Evolutionary conservation across 2,329 filamentous ascomycete genomes (phyloP), one percentile per base, ranked within the genome.

Genomic region (Gnomoniopsis smithogilvyi): DNA sequence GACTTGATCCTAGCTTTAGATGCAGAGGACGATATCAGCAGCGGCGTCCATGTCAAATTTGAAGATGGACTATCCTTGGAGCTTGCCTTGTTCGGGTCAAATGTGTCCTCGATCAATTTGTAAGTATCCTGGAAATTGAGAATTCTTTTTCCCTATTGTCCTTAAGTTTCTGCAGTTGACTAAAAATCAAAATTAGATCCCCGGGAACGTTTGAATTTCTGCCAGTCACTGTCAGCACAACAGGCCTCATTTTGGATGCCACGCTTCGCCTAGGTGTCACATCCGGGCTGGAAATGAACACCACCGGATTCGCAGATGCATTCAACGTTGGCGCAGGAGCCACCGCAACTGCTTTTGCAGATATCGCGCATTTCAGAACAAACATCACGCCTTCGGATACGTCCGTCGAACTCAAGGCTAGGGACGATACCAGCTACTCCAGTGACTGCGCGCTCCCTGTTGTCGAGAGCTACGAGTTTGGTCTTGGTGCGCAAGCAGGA

Each of bases 151-250:
- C 12, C 2, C 22, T 11, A 3, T 22, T 17, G 46, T 22, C 15
- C 12, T 41, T 12, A 41, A 21, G 11, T 8, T 4, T 4, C 3
- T 26, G 3, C 15, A 19, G 19, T 2, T 38, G 7, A 15, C 4
- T 12, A 1, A 6, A 33, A 22, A 3, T 11, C 14, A 7, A 3
- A 15, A 7, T 3, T 57, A 83, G 80, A 48, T 76, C 79, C 3
- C 80, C 80, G 6, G 82, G 78, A 0, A 67, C 75, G 15, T 85
- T 84, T 60, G 80, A 84, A 58, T 84, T 84, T 58, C 74, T 86
- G 1, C 82, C 83, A 0, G 78, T 85, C 3, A 80, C 73, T 0
- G 69, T 85, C 34, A 68, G 76, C 60, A 76, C 72, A 33, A 74
- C 73, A 11, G 72, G 69, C 7, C 74, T 74, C 0, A 64, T 76